Percentiles rank a stretch among this genome's conserved stretches.
These are phyloP conservation scores for Microcyclosporella mali DNA, from an alignment of 2,329 filamentous ascomycete genomes.

Conservation along the genomic window DNA sequence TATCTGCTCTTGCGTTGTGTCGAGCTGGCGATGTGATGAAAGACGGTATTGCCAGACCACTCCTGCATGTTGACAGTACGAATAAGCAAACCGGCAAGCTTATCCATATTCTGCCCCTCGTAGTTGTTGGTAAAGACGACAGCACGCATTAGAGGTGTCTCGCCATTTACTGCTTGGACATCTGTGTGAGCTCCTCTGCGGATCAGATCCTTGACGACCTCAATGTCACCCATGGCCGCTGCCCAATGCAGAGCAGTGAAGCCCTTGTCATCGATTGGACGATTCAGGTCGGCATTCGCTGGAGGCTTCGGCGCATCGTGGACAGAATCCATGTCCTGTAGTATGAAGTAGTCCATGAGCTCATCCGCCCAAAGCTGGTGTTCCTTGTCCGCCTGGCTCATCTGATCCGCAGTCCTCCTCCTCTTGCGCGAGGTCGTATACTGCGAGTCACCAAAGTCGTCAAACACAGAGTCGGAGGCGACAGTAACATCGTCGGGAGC, in stretches of 20 bases:
- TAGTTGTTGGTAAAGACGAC: constrained; percentile 96
- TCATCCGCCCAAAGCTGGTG: constrained; percentile 90
- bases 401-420: constrained; percentile 60
- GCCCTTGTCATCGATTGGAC: constrained; percentile 85
- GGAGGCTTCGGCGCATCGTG: constrained; percentile 70
- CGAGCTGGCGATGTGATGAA: constrained; percentile 88
- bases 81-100: constrained; percentile 74
- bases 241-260: constrained; percentile 97
- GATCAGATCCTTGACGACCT: constrained; percentile 82
- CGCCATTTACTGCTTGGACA: constrained; percentile 56
- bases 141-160: constrained; percentile 90
- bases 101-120: constrained; percentile 85
- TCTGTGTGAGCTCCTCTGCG: constrained; percentile 69
- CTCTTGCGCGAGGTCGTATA: constrained; percentile 61
- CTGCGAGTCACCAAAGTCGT: constrained; percentile 71
- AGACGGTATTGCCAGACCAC: constrained; percentile 75
- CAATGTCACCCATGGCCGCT: constrained; percentile 91
- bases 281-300: constrained; percentile 78
- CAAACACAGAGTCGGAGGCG: constrained; percentile 76
- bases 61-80: constrained; percentile 76
- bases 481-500: constrained; percentile 78
- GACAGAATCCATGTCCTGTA: constrained; percentile 56
- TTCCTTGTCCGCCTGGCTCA: constrained; percentile 65
- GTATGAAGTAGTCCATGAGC: constrained; percentile 91
- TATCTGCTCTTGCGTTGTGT: constrained; percentile 82